Evolutionary conservation across 2,329 filamentous ascomycete genomes (phyloP).

Genomic region (Neospermospora avenae): DNA sequence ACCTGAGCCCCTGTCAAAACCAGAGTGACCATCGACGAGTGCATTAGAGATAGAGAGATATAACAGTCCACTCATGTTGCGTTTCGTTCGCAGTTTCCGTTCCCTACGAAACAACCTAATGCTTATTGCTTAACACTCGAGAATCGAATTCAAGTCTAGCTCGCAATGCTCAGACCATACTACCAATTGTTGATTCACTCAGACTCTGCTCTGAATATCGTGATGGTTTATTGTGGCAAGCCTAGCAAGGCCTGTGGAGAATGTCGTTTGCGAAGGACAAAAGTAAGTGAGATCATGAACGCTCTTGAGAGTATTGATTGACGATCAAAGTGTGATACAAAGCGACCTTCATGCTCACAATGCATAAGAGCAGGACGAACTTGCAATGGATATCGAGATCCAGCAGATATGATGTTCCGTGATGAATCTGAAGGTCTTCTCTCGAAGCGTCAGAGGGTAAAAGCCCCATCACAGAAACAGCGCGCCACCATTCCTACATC

Average conservation of each 20-base stretch:
- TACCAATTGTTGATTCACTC: not conserved
- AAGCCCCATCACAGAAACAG: slow-evolving; percentile 9
- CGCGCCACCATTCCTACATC: not conserved
- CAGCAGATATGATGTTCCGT: slow-evolving; percentile 55
- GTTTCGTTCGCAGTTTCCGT: not conserved
- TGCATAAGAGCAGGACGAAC: slow-evolving; percentile 49
- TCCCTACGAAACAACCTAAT: not conserved
- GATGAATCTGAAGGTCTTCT: slow-evolving; percentile 45
- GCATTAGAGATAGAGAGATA: not conserved
- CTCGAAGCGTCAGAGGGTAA: slow-evolving; percentile 12
- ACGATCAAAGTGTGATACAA: slow-evolving; percentile 50
- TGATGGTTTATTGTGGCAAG: slow-evolving; percentile 22
- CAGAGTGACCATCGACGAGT: not conserved
- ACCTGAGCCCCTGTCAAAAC: not conserved
- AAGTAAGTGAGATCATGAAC: slow-evolving; percentile 18
- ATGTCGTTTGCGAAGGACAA: slow-evolving; percentile 43
- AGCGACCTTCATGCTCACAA: slow-evolving; percentile 50
- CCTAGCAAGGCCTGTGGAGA: slow-evolving; percentile 27
- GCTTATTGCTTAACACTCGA: not conserved
- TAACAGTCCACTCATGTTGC: not conserved
- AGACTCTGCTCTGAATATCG: not conserved
- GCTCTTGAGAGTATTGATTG: not conserved
- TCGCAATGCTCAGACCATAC: not conserved
- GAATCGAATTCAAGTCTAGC: not conserved
- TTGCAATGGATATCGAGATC: slow-evolving; percentile 54